Base-by-base conservation (phyloP, 257 asterid species). In the Buddleja alternifolia region DNA sequence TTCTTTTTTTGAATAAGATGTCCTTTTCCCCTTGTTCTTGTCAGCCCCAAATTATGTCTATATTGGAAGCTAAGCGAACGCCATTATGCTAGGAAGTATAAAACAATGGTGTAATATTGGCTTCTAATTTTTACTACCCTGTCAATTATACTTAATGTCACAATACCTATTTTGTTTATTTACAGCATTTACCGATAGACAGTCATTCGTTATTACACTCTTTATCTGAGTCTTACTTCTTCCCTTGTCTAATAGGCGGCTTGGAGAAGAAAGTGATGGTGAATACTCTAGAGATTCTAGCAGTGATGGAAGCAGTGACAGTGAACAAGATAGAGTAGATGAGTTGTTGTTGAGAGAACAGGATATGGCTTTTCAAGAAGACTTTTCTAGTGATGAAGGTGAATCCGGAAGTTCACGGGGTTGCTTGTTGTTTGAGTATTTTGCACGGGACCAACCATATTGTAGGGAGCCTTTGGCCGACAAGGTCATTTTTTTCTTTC, bases 231-330 rank as follows among this genome's bases (percentile, higher is more conserved):
- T 60, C 60, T 24, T 29, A 57, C 60, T 14, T 62, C 70, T 62
- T 58, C 34, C 71, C 36, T 37, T 66, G 47, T 73, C 29, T 50
- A 56, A 59, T 67, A 91, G 99, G 89, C 88, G 66, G 67, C 83
- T 71, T 20, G 95, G 92, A 50, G 97, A 91, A 80, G 99, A 91
- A 73, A 91, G 97, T 71, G 97, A 94, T 75, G 79, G 85, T 52
- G 96, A 88, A 67, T 84, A 59, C 73, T 83, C 75, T 72, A 84
- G 89, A 81, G 98, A 90, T 78, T 87, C 97, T 55, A 79, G 95
- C 77, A 94, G 99, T 66, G 96, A 91, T 60, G 88, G 95, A 57
- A 91, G 97, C 76, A 94, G 99, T 83, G 99, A 94, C 77, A 76
- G 82, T 62, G 97, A 91, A 66, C 93, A 77, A 40, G 96, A 90